Percentiles rank a stretch among this genome's conserved stretches.
Conservation (phyloP, 192 early-diverging fungal species). For the Haplosporangium gracile region DNA sequence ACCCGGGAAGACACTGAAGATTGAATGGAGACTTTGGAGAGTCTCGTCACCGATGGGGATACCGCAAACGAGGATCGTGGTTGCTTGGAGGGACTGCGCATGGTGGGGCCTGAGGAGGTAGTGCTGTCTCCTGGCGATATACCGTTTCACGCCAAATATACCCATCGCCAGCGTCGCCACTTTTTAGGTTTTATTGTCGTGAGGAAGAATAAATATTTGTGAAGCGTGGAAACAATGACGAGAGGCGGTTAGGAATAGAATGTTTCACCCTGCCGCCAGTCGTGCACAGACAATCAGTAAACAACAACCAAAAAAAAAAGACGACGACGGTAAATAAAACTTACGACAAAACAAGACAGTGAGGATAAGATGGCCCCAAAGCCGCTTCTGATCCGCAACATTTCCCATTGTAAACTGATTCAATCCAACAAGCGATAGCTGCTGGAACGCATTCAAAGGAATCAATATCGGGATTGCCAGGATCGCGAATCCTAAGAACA, state of each 20-base stretch:
- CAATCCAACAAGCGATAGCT: slow-evolving; percentile 64
- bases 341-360: slow-evolving; percentile 63
- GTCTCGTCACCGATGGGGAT: slow-evolving; percentile 70
- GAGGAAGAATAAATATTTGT: neutral
- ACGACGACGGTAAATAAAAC: neutral
- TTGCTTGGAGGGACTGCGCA: slow-evolving; percentile 56
- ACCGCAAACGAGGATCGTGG: slow-evolving; percentile 74
- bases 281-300: neutral
- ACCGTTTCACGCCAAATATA: slow-evolving; percentile 65
- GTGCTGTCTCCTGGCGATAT: slow-evolving; percentile 70
- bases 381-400: slow-evolving; percentile 62
- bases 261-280: neutral
- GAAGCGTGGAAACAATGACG: neutral
- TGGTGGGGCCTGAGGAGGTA: slow-evolving; percentile 68
- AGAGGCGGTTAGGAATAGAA: neutral
- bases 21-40: slow-evolving; percentile 48
- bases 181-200: slow-evolving; percentile 10
- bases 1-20: slow-evolving; percentile 73
- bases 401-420: slow-evolving; percentile 78
- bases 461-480: slow-evolving; percentile 71
- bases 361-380: slow-evolving; percentile 79
- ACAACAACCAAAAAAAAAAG: neutral
- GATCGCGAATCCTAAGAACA: slow-evolving; percentile 69
- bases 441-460: slow-evolving; percentile 74
- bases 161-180: slow-evolving; percentile 61